phyloP scores from a whole-genome alignment of 2,329 filamentous ascomycete species.

The Aspergillus uvarum region DNA sequence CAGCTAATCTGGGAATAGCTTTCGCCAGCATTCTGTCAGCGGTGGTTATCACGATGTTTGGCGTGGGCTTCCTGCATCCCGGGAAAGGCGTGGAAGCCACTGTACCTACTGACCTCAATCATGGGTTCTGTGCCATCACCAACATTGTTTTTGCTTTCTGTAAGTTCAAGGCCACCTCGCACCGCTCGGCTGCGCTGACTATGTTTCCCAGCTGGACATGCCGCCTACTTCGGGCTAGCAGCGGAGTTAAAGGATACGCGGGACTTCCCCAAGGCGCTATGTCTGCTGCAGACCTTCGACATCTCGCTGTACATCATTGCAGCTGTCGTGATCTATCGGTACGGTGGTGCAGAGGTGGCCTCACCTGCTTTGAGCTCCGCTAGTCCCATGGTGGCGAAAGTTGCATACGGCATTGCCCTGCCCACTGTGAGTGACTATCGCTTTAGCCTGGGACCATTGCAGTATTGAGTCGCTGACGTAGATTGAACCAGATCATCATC shows the following conservation, averaged over 20 bases:
- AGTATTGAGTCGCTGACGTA: background rate
- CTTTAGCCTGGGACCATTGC: no score
- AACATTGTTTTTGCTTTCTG: conserved; percentile 73
- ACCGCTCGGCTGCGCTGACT: conserved; percentile 52
- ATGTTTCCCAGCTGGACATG: conserved; percentile 57
- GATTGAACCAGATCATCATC: conserved; percentile 56
- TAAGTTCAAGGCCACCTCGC: conserved; percentile 37
- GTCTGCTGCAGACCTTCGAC: conserved; percentile 59
- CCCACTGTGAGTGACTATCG: conserved; percentile 51
- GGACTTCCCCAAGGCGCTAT: conserved; percentile 63
- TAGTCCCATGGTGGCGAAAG: conserved; percentile 56
- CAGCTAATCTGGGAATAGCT: conserved; percentile 35
- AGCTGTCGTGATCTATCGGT: conserved; percentile 68
- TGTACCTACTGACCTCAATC: conserved; percentile 49
- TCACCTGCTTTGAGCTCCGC: conserved; percentile 68
- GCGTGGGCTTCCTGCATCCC: conserved; percentile 56
- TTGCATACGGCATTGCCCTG: conserved; percentile 67
- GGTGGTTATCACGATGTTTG: conserved; percentile 66
- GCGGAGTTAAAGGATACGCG: conserved; percentile 62
- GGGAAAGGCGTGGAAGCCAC: conserved; percentile 39
- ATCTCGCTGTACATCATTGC: conserved; percentile 64
- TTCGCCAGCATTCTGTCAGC: conserved; percentile 65
- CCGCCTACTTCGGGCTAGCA: conserved; percentile 68
- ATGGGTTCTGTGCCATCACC: conserved; percentile 60
- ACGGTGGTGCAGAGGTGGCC: conserved; percentile 59